These are phyloP conservation scores for Trametes cubensis DNA, from an alignment of 768 basidiomycete genomes.

Conservation along the genomic window DNA sequence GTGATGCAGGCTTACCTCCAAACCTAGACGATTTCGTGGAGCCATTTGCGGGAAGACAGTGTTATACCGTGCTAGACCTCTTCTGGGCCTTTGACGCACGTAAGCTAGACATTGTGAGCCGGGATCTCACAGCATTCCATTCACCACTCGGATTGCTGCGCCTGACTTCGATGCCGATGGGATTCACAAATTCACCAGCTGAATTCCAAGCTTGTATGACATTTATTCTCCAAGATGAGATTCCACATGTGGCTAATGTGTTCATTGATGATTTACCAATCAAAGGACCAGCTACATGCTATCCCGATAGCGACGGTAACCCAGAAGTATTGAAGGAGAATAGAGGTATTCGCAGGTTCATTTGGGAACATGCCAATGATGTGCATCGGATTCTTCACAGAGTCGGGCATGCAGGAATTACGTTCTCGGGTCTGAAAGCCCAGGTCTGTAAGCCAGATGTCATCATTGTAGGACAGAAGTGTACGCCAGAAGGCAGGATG, in stretches of 20 bases:
- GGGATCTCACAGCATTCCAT: slow-evolving; percentile 27
- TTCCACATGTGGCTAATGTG: slow-evolving; percentile 10
- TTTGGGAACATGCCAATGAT: slow-evolving; percentile 25
- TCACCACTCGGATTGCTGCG: background rate
- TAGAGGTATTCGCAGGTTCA: slow-evolving; percentile 24
- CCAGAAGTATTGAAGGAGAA: slow-evolving; percentile 18
- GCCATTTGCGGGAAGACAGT: slow-evolving; percentile 22
- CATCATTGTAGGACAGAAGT: slow-evolving; percentile 16
- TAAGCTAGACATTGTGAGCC: slow-evolving; percentile 8
- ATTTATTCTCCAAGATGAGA: slow-evolving; percentile 30
- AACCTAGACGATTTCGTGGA: slow-evolving; percentile 38
- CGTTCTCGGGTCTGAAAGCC: slow-evolving; percentile 17
- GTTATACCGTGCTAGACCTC: slow-evolving; percentile 20
- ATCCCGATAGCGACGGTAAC: slow-evolving; percentile 7
- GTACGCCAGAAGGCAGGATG: slow-evolving; percentile 15
- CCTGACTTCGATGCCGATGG: slow-evolving; percentile 21
- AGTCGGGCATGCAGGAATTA: slow-evolving; percentile 20
- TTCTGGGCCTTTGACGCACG: slow-evolving; percentile 24
- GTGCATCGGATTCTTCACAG: slow-evolving; percentile 19
- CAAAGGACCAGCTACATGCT: slow-evolving; percentile 24
- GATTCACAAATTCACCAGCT: slow-evolving; percentile 28
- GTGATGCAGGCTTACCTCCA: slow-evolving; percentile 40
- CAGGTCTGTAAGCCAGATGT: slow-evolving; percentile 6
- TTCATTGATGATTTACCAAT: slow-evolving; percentile 32
- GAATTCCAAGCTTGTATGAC: slow-evolving; percentile 28